phyloP scores from a whole-genome alignment of 1,139 yeast species.

The Diutina rugosa region DNA sequence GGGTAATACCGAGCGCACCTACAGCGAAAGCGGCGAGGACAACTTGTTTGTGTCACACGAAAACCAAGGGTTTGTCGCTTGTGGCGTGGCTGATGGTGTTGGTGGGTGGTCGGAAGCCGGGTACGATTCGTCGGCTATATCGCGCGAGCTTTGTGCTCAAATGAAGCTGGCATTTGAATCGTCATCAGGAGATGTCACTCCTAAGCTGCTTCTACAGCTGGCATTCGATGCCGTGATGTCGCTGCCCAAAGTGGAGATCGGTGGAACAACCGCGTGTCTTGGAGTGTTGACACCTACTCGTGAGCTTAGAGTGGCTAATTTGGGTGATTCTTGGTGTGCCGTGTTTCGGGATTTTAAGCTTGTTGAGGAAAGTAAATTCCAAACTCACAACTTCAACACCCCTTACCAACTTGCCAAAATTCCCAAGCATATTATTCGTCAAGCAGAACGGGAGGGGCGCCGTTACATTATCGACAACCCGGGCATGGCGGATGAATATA shows the following conservation, averaged over 20 bases:
- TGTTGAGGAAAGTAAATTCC: conserved; percentile 58
- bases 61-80: conserved; percentile 38
- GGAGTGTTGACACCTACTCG: conserved; percentile 52
- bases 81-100: conserved; percentile 96
- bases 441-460: conserved; percentile 44
- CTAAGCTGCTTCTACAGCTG: conserved; percentile 36
- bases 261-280: conserved; percentile 91
- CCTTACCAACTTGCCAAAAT: conserved; percentile 85
- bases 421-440: conserved; percentile 46
- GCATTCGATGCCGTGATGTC: conserved; percentile 43
- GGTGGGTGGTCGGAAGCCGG: conserved; percentile 97
- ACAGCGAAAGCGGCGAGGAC: conserved; percentile 38
- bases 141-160: conserved; percentile 50
- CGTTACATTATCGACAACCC: conserved; percentile 49
- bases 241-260: conserved; percentile 62
- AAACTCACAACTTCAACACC: conserved; percentile 81
- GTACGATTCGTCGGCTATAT: conserved; percentile 73
- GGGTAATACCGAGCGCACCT: conserved; percentile 25
- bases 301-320: conserved; percentile 52
- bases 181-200: conserved; percentile 10
- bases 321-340: conserved; percentile 95
- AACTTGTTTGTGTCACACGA: conserved; percentile 49
- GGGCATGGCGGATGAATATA: conserved; percentile 35
- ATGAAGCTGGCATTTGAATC: conserved; percentile 18
- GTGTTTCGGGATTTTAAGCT: conserved; percentile 58